A percentile compares a stretch with the other conserved stretches of the same genome.
phyloP scores from a whole-genome alignment of 345 rosid genomes.

The Microthlaspi erraticum region DNA sequence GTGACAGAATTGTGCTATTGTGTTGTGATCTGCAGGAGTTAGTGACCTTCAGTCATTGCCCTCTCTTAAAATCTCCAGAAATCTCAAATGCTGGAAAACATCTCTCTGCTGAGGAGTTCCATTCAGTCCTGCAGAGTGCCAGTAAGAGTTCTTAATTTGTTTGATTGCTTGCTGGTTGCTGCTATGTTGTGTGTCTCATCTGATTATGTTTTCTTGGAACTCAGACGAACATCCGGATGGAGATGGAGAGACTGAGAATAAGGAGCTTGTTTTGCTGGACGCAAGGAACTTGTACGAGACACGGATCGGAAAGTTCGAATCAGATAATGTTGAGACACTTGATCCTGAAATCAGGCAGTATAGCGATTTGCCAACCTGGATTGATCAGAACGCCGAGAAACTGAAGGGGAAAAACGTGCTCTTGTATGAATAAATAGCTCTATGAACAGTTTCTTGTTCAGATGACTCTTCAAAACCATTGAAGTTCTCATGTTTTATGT shows the following conservation, averaged over 20 bases:
- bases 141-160: slow-evolving; percentile 43
- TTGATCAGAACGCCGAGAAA: slow-evolving; percentile 70
- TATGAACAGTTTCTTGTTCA: slow-evolving; percentile 20
- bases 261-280: slow-evolving; percentile 72
- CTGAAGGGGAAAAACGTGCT: slow-evolving; percentile 76
- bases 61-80: slow-evolving; percentile 65
- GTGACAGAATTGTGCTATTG: slow-evolving; percentile 11
- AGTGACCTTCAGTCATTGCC: slow-evolving; percentile 80
- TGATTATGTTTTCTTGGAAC: slow-evolving; percentile 27
- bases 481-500: slow-evolving; percentile 26
- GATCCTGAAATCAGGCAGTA: slow-evolving; percentile 91
- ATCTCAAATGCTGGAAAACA: slow-evolving; percentile 83
- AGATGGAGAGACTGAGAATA: slow-evolving; percentile 45
- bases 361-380: slow-evolving; percentile 89
- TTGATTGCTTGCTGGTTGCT: background rate
- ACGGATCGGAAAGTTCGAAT: slow-evolving; percentile 80
- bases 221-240: slow-evolving; percentile 47
- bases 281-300: slow-evolving; percentile 95
- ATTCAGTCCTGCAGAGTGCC: slow-evolving; percentile 70
- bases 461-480: background rate
- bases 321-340: slow-evolving; percentile 71
- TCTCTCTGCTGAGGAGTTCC: slow-evolving; percentile 88
- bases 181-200: slow-evolving; percentile 7
- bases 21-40: slow-evolving; percentile 60
- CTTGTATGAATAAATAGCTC: slow-evolving; percentile 57